Base-by-base conservation (phyloP, 2,329 filamentous ascomycete genomes). In the Hypocrella siamensis region DNA sequence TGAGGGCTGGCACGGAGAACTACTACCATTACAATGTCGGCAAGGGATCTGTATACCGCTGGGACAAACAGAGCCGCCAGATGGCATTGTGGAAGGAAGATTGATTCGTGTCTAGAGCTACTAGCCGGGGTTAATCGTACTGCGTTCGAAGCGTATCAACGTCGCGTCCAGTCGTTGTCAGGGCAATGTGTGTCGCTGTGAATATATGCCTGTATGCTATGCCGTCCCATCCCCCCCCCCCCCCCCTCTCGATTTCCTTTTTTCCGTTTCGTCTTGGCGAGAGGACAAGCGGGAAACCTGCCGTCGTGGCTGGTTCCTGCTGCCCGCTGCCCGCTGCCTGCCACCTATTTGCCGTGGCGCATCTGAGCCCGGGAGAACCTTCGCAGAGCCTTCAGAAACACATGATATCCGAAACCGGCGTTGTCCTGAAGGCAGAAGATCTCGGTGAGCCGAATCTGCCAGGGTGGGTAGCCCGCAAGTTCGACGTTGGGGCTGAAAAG, bases 391-490 rank as follows among this genome's bases (percentile, higher is more conserved):
- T 78, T 70, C 40, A 96, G 63, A 53, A 96, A 98, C 19, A 93
- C 79, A 49, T 94, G 86, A 54, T 98, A 98, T 28, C 85, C 85
- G 14, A 98, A 86, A 2, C 75, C 75, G 39, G 79, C 70, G 52
- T 84, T 84, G 48, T 86, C 80, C 35, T 69, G 67, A 10, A 81
- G 61, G 45, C 75, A 72, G 52, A 86, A 94, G 35, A 98, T 94
- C 63, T 98, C 90, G 0, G 86, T 94, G 48, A 98, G 60, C 27
- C 90, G 72, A 38, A 96, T 70, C 57, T 94, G 90, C 90, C 90
- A 98, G 1, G 90, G 90, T 8, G 90, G 90, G 51, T 96, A 98
- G 8, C 90, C 85, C 33, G 84, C 77, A 28, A 98, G 58, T 50
- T 85, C 77, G 33, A 96, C 74, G 31, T 75, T 73, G 4, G 86